These are phyloP conservation scores for Houttuynia cordata DNA, from an alignment of 164 flowering plant genomes.

Conservation along the genomic window DNA sequence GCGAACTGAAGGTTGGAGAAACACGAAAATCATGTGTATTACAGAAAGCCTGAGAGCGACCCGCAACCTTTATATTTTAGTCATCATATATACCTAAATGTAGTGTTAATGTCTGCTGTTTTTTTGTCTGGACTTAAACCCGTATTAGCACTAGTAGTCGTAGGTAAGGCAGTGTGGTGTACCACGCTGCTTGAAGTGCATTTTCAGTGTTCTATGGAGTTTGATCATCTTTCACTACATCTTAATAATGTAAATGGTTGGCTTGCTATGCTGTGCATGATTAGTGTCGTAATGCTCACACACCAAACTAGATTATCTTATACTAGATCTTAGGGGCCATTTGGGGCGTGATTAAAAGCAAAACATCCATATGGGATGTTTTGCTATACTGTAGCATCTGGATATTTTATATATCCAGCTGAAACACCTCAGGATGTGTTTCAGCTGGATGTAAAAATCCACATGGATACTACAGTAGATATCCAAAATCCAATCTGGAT, in stretches of 20 bases:
- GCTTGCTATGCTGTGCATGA: slow-evolving; percentile 11
- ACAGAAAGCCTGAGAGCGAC: background rate
- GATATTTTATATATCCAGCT: no score
- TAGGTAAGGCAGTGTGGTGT: slow-evolving; percentile 9
- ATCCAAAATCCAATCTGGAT: no score
- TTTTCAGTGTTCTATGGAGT: slow-evolving; percentile 14
- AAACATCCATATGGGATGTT: no score
- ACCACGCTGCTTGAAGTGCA: slow-evolving; percentile 2
- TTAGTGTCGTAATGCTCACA: no score
- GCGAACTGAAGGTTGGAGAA: slow-evolving; percentile 1
- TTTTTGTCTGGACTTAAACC: slow-evolving; percentile 13
- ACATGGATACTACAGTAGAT: no score
- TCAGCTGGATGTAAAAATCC: no score
- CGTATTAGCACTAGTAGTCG: slow-evolving; percentile 1
- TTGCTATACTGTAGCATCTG: no score
- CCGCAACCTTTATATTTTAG: slow-evolving; percentile 1
- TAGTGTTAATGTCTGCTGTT: slow-evolving; percentile 15
- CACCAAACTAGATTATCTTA: no score
- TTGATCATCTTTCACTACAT: slow-evolving; percentile 16
- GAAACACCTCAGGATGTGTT: no score
- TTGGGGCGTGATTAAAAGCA: no score
- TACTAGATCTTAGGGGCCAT: no score
- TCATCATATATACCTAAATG: background rate
- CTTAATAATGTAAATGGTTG: slow-evolving; percentile 32
- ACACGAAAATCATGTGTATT: background rate